Evolutionary conservation across 148 eudicot genomes (phyloP).

Genomic region (Vaccinium macrocarpon): DNA sequence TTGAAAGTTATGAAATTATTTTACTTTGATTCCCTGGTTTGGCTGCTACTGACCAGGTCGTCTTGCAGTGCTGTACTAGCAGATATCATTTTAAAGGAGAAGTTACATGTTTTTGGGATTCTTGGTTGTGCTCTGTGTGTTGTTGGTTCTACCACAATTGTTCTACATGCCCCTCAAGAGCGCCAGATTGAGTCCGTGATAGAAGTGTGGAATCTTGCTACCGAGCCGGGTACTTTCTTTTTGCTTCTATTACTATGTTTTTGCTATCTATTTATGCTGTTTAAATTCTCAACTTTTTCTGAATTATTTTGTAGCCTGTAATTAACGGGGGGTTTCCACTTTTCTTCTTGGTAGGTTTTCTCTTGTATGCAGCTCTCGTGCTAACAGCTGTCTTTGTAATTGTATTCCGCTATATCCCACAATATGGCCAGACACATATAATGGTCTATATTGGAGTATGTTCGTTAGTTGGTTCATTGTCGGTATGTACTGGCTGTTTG

Average conservation of each 20-base stretch:
- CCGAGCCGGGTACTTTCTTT: conserved; percentile 62
- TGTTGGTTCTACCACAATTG: conserved; percentile 80
- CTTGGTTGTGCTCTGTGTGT: conserved; percentile 82
- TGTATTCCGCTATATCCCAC: conserved; percentile 56
- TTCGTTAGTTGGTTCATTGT: conserved; percentile 73
- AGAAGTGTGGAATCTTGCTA: conserved; percentile 83
- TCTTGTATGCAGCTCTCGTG: conserved; percentile 62
- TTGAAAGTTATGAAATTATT: background rate
- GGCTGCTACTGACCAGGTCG: conserved; percentile 24
- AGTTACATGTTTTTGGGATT: conserved; percentile 65
- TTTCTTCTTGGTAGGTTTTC: conserved; percentile 53
- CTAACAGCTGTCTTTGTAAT: conserved; percentile 55
- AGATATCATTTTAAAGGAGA: conserved; percentile 65
- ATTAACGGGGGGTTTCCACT: background rate
- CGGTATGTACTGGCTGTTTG: conserved; percentile 44
- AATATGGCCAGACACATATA: conserved; percentile 77
- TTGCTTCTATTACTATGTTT: background rate
- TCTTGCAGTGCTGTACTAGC: conserved; percentile 79
- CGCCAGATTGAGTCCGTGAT: conserved; percentile 64
- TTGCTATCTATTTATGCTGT: background rate
- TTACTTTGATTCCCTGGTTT: conserved; percentile 11
- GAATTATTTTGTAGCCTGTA: background rate
- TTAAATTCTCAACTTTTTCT: background rate
- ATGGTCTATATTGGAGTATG: conserved; percentile 84
- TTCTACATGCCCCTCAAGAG: conserved; percentile 84